Percentiles rank a stretch among this genome's conserved stretches.
Conservation (phyloP, 2,329 filamentous ascomycete species). For the Fusarium piperis region DNA sequence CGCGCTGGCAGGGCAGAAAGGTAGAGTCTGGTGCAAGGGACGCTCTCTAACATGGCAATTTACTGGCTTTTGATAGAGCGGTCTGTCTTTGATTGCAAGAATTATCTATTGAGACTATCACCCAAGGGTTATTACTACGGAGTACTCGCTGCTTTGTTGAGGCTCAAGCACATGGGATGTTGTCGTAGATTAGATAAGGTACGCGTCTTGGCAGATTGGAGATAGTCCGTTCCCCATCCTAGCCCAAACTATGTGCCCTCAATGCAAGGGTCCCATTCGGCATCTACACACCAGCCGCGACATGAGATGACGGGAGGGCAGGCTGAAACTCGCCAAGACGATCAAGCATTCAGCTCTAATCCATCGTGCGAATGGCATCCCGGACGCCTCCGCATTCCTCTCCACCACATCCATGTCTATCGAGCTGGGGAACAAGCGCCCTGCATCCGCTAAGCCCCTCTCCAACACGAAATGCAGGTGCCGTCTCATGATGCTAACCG, state of each 20-base stretch:
- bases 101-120: not conserved
- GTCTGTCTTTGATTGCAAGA: no score
- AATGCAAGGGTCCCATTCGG: not conserved
- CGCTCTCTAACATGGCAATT: not conserved
- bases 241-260: not conserved
- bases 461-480: not conserved
- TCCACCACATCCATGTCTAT: not conserved
- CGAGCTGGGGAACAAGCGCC: not conserved
- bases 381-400: not conserved
- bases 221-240: not conserved
- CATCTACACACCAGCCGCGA: not conserved
- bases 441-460: not conserved
- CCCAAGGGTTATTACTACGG: not conserved
- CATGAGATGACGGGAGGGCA: not conserved
- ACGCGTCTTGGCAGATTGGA: not conserved
- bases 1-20: not conserved
- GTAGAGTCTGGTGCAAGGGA: not conserved
- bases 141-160: not conserved
- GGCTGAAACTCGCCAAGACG: not conserved
- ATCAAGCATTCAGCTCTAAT: conserved; percentile 1
- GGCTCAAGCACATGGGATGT: not conserved
- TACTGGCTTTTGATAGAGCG: no score
- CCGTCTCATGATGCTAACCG: not conserved
- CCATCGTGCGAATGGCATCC: not conserved
- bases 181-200: not conserved